These are phyloP conservation scores for Scheffersomyces segobiensis DNA, from an alignment of 1,139 yeast species.

Conservation along the genomic window DNA sequence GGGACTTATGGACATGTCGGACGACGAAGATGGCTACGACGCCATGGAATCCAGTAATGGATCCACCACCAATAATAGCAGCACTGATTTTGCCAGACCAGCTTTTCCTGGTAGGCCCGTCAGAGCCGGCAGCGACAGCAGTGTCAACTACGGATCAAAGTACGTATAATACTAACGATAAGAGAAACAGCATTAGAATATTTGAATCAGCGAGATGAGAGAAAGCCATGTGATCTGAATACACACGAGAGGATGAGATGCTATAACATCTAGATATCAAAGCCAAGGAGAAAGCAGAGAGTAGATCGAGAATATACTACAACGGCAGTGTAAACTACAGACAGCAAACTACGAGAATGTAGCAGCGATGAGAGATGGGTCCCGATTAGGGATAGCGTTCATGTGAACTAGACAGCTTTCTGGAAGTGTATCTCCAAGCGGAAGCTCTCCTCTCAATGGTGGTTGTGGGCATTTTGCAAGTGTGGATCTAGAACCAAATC, in stretches of 20 bases:
- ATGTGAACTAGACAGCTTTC: not conserved
- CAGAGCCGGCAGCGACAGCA: slow-evolving; percentile 42
- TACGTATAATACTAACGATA: slow-evolving; percentile 21
- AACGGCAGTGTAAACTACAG: too few species aligned
- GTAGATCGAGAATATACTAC: too few species aligned
- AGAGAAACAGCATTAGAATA: not conserved
- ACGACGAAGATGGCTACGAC: slow-evolving; percentile 33
- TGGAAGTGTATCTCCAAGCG: not conserved
- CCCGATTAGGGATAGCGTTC: not conserved
- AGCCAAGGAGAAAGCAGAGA: too few species aligned
- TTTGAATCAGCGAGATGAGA: not conserved
- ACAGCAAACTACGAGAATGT: too few species aligned
- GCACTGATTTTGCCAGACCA: slow-evolving; percentile 14
- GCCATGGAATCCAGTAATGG: slow-evolving; percentile 4
- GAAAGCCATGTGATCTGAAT: not conserved
- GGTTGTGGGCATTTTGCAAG: not conserved
- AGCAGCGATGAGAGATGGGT: too few species aligned
- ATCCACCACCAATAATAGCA: slow-evolving; percentile 4
- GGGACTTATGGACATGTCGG: slow-evolving; percentile 42
- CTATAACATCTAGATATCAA: too few species aligned
- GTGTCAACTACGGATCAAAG: slow-evolving; percentile 36
- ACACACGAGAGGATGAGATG: not conserved
- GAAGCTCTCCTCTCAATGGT: not conserved
- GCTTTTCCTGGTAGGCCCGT: slow-evolving; percentile 29
- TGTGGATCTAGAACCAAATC: not conserved